phyloP scores from a whole-genome alignment of 345 rosid species.

The Clausena lansium region DNA sequence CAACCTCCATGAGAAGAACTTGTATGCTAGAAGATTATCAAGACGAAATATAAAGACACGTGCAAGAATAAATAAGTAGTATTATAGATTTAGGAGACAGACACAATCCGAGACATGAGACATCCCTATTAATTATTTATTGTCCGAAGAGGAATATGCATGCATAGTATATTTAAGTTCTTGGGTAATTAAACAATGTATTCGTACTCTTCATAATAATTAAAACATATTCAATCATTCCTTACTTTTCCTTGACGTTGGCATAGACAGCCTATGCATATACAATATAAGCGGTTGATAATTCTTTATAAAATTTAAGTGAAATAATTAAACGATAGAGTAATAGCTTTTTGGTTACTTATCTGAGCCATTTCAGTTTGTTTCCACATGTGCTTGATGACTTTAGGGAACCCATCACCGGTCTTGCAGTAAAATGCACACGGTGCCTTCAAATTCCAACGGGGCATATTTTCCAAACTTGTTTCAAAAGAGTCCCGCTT shows the following conservation, averaged over 20 bases:
- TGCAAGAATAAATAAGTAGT: background rate
- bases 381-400: background rate
- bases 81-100: background rate
- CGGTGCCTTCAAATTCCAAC: background rate
- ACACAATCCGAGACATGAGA: no score
- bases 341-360: no score
- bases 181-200: background rate
- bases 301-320: no score
- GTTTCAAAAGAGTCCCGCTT: no score
- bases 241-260: constrained; percentile 15
- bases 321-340: no score
- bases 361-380: no score
- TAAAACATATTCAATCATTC: constrained; percentile 3
- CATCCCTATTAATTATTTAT: background rate
- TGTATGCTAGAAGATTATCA: background rate
- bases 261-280: background rate
- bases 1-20: background rate
- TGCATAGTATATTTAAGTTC: background rate
- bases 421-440: background rate
- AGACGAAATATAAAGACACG: background rate
- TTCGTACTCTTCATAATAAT: background rate
- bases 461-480: no score
- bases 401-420: background rate
- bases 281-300: no score
- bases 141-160: background rate